Percentiles rank a stretch among this genome's conserved stretches.
Conservation (phyloP, 1,139 yeast species). For the Debaryomyces psychrophilus region DNA sequence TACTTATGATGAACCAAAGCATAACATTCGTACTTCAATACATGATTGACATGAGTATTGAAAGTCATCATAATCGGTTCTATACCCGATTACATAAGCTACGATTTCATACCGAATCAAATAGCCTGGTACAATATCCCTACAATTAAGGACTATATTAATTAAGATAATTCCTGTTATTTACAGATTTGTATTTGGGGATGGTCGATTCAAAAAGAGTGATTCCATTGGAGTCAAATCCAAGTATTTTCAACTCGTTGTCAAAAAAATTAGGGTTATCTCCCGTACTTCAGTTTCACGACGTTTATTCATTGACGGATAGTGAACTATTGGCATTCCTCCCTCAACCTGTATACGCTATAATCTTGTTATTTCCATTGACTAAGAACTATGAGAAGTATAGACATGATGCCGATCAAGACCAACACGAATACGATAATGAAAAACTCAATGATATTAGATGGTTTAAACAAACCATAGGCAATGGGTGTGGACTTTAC, state of each 20-base stretch:
- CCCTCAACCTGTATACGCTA: slow-evolving; percentile 79
- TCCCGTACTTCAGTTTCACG: slow-evolving; percentile 65
- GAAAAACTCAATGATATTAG: slow-evolving; percentile 28
- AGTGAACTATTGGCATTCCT: slow-evolving; percentile 75
- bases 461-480: slow-evolving; percentile 85
- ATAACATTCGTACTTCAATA: neutral
- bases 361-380: slow-evolving; percentile 80
- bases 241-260: slow-evolving; percentile 76
- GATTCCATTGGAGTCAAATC: slow-evolving; percentile 90
- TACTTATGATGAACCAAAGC: too few species aligned
- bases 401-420: slow-evolving; percentile 38
- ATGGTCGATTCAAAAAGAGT: slow-evolving; percentile 37
- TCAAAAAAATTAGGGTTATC: slow-evolving; percentile 70
- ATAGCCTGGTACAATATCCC: neutral
- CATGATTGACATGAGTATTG: neutral
- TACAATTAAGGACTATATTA: neutral
- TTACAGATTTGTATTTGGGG: neutral
- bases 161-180: neutral
- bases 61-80: neutral
- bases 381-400: slow-evolving; percentile 61
- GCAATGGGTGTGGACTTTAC: slow-evolving; percentile 91
- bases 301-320: slow-evolving; percentile 82
- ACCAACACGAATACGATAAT: slow-evolving; percentile 20
- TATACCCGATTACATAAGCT: neutral
- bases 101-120: neutral